These are phyloP conservation scores for Chalciporus pseudorubinellus DNA, from an alignment of 768 basidiomycete genomes.

Conservation along the genomic window DNA sequence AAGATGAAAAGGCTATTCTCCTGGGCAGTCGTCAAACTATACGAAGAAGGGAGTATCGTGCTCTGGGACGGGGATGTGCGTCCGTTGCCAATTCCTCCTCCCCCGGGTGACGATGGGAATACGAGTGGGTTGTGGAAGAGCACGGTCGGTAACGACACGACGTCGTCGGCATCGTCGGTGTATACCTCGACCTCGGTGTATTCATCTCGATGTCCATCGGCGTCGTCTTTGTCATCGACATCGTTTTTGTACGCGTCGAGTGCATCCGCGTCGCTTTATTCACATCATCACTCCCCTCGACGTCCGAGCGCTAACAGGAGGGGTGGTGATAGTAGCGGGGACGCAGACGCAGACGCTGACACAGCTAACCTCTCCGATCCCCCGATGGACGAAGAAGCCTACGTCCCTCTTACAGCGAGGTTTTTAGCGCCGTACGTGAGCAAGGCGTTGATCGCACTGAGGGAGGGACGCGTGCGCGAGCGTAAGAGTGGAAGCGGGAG, in stretches of 20 bases:
- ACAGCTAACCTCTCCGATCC: conserved; percentile 59
- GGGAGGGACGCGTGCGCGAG: conserved; percentile 7
- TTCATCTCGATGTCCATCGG: too few species aligned
- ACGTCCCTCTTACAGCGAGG: conserved; percentile 55
- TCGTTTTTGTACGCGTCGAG: conserved; percentile 27
- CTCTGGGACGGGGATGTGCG: conserved; percentile 67
- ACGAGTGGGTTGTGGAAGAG: conserved; percentile 50
- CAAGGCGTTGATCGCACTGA: conserved; percentile 40
- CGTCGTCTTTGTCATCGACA: conserved; percentile 11
- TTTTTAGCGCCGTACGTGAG: conserved; percentile 50
- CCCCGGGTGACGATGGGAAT: conserved; percentile 9
- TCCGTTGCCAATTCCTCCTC: conserved; percentile 27
- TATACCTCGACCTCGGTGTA: conserved; percentile 5
- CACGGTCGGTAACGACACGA: conserved; percentile 25
- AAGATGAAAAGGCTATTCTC: conserved; percentile 70
- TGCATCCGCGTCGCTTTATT: conserved; percentile 23
- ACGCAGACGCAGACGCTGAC: conserved; percentile 37
- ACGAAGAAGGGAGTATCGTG: conserved; percentile 71
- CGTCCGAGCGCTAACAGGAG: background rate
- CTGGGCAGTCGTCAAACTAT: conserved; percentile 60
- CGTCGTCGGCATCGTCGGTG: conserved; percentile 7
- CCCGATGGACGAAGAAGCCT: conserved; percentile 52
- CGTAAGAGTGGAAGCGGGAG: conserved; percentile 5
- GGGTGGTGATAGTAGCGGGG: too few species aligned
- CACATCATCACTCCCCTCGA: conserved; percentile 25